These are phyloP conservation scores for Cyathus striatus DNA, from an alignment of 768 basidiomycete species.

Conservation along the genomic window DNA sequence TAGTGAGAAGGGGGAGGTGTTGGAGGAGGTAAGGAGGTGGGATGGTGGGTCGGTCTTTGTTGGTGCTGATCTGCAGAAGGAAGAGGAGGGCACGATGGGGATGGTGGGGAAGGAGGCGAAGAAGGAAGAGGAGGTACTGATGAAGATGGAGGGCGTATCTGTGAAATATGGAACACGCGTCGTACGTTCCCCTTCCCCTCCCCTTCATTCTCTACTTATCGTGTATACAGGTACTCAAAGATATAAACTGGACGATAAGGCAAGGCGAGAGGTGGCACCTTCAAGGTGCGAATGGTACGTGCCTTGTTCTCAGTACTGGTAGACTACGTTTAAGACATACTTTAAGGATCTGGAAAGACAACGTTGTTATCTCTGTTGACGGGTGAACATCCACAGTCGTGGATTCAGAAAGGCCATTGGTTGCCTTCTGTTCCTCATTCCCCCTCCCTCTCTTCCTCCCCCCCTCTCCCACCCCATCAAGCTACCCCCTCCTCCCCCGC, in stretches of 20 bases:
- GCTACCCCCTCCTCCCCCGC: conserved; percentile 66
- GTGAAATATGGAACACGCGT: conserved; percentile 67
- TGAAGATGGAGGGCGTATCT: conserved; percentile 60
- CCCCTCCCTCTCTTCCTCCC: conserved; percentile 19
- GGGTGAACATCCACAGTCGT: conserved; percentile 63
- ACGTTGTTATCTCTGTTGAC: conserved; percentile 87
- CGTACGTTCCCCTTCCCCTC: conserved; percentile 26
- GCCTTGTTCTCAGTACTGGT: neutral
- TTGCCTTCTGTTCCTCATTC: too few relatives aligned
- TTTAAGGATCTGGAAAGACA: conserved; percentile 86
- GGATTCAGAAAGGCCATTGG: too few relatives aligned
- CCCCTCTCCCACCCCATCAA: conserved; percentile 41
- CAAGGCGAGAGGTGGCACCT: conserved; percentile 89
- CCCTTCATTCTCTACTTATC: neutral
- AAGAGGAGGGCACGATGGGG: too few relatives aligned
- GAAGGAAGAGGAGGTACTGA: conserved; percentile 27
- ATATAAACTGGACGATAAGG: conserved; percentile 78
- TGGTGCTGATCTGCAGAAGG: too few relatives aligned
- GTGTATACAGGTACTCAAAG: conserved; percentile 56
- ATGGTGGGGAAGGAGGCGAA: neutral
- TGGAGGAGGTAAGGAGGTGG: conserved; percentile 8
- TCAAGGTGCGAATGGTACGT: conserved; percentile 77
- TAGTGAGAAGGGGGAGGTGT: conserved; percentile 39
- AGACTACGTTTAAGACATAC: too few relatives aligned
- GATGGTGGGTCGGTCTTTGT: too few relatives aligned